A percentile compares a stretch with the other conserved stretches of the same genome.
Evolutionary conservation across 805 yeast genomes (phyloP).

Genomic region (Wickerhamiella parazyma): DNA sequence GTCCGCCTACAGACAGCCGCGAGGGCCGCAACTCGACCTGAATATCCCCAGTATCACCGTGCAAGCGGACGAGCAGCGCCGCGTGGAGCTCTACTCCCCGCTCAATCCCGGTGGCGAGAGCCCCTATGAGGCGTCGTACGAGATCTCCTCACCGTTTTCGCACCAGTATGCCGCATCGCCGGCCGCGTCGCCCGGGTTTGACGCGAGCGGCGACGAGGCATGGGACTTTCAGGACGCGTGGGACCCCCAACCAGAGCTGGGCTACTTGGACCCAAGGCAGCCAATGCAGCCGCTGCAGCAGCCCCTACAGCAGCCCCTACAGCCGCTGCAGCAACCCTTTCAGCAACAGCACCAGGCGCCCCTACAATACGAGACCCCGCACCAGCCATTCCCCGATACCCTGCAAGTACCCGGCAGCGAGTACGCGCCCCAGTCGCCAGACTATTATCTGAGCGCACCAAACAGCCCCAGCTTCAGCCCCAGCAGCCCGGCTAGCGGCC

Average conservation of each 20-base stretch:
- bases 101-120: constrained; percentile 2
- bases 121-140: constrained; percentile 3
- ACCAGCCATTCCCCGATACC: background rate
- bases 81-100: constrained; percentile 4
- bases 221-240: background rate
- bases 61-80: constrained; percentile 5
- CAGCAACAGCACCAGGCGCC: background rate
- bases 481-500: constrained; percentile 3
- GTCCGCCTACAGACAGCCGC: background rate
- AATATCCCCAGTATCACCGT: constrained; percentile 7
- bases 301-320: too few species aligned
- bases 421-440: background rate
- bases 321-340: background rate
- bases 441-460: constrained; percentile 5
- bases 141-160: background rate
- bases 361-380: background rate
- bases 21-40: constrained; percentile 1
- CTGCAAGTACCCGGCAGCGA: constrained; percentile 6
- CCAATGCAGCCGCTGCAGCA: too few species aligned
- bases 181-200: background rate
- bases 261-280: too few species aligned
- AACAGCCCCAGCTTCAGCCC: constrained; percentile 7
- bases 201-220: background rate
- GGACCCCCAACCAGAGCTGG: too few species aligned
- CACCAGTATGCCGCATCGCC: background rate